These are phyloP conservation scores for Fusarium agapanthi DNA, from an alignment of 2,329 filamentous ascomycete species.

Conservation along the genomic window DNA sequence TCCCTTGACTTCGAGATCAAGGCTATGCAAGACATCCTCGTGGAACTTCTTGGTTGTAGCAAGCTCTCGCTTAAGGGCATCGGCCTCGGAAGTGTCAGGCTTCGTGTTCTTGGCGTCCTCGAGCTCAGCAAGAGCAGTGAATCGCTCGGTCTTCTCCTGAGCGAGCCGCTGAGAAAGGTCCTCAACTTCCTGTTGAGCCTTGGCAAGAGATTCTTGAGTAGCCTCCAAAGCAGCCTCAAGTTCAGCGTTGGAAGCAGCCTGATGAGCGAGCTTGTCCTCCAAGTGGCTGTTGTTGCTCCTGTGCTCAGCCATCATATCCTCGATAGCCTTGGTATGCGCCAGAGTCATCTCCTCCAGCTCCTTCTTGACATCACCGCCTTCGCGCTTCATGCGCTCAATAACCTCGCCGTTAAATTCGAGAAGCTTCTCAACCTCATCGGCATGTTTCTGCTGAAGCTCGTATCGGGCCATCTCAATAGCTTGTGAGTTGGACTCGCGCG, in stretches of 20 bases:
- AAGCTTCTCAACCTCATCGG: constrained; percentile 58
- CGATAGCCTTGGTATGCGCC: constrained; percentile 50
- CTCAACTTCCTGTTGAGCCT: constrained; percentile 58
- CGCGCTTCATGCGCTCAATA: constrained; percentile 52
- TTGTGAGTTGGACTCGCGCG: constrained; percentile 54
- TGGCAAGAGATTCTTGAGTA: constrained; percentile 55
- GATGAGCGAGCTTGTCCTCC: constrained; percentile 49
- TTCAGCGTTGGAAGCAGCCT: constrained; percentile 48
- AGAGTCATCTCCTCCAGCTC: constrained; percentile 56
- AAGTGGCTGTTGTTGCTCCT: constrained; percentile 45
- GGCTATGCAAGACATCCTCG: constrained; percentile 52
- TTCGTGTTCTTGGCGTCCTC: constrained; percentile 66
- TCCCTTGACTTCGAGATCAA: constrained; percentile 47
- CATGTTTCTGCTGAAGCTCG: constrained; percentile 56
- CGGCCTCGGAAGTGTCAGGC: constrained; percentile 63
- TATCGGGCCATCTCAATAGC: constrained; percentile 56
- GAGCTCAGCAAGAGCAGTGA: constrained; percentile 67
- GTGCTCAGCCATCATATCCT: constrained; percentile 53
- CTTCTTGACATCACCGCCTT: constrained; percentile 49
- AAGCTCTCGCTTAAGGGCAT: constrained; percentile 62
- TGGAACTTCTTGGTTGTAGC: constrained; percentile 57
- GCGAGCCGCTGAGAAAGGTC: constrained; percentile 63
- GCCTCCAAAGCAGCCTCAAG: constrained; percentile 49
- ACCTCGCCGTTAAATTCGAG: constrained; percentile 53
- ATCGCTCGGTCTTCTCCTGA: constrained; percentile 67